A percentile compares a stretch with the other conserved stretches of the same genome.
phyloP scores from a whole-genome alignment of 2,329 filamentous ascomycete genomes.

The Fusarium sp. region DNA sequence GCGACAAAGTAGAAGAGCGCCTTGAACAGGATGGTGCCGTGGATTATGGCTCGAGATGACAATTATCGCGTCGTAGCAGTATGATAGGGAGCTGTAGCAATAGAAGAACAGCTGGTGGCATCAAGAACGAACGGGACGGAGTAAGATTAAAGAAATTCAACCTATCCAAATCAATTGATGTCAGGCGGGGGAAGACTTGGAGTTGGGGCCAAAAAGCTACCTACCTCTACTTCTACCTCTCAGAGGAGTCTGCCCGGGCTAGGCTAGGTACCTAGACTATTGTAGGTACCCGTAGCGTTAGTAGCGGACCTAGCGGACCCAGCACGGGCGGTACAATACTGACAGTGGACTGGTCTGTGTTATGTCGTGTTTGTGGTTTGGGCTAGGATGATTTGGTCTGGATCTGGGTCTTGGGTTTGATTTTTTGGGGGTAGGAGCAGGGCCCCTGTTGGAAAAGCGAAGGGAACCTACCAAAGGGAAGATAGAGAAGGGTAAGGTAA shows the following conservation, averaged over 20 bases:
- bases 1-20: conserved; percentile 13
- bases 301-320: conserved; percentile 3
- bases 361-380: conserved; percentile 10
- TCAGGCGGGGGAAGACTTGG: conserved; percentile 34
- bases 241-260: too few relatives aligned
- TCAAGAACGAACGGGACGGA: conserved; percentile 37
- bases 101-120: conserved; percentile 35
- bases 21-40: conserved; percentile 22
- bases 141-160: conserved; percentile 41
- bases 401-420: background rate
- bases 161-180: conserved; percentile 31
- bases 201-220: conserved; percentile 32
- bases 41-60: conserved; percentile 32
- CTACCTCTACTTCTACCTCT: background rate
- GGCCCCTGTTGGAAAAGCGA: background rate
- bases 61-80: conserved; percentile 27
- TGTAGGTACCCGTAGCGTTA: conserved; percentile 34
- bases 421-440: conserved; percentile 3
- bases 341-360: conserved; percentile 5
- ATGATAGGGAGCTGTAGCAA: conserved; percentile 11
- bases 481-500: background rate
- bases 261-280: background rate
- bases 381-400: conserved; percentile 4
- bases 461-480: background rate
- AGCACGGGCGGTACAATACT: background rate